Base-by-base conservation (phyloP, 2,329 filamentous ascomycete species). In the Ophiostoma sp. region DNA sequence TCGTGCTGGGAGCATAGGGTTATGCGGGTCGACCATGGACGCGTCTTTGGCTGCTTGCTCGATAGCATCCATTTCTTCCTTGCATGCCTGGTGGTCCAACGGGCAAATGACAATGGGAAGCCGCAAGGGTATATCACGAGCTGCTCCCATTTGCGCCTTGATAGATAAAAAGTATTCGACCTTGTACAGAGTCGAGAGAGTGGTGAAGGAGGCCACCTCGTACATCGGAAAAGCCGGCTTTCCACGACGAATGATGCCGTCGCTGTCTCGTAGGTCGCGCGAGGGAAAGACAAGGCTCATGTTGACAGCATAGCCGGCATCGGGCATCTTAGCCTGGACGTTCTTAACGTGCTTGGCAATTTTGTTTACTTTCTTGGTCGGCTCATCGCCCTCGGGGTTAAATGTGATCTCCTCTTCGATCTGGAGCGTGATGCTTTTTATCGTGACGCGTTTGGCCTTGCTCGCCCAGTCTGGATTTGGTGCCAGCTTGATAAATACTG, bases 321-420 rank as follows among this genome's bases (percentile, higher is more conserved):
- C 94, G 2, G 95, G 93, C 81, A 99, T 84, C 79, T 91, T 96
- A 69, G 91, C 87, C 68, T 92, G 91, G 39, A 99, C 89, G 0
- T 84, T 82, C 76, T 97, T 92, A 1, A 90, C 90, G 75, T 94
- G 91, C 79, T 93, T 95, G 35, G 91, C 90, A 74, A 99, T 83
- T 70, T 89, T 91, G 79, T 96, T 97, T 74, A 93, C 83, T 79
- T 96, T 97, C 74, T 92, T 92, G 41, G 91, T 91, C 36, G 94
- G 93, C 78, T 98, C 95, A 77, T 98, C 95, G 67, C 95, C 95
- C 80, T 98, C 94, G 39, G 95, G 95, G 74, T 99, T 98, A 81
- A 92, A 99, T n/a, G 95, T 96, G 71, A 98, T 96, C 78, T 98
- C 94, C 80, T 99, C 95, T 77, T 98, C 95, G 75, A 99, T 96